Conservation (phyloP, 768 basidiomycete species). For the Leccinum truebloodii region DNA sequence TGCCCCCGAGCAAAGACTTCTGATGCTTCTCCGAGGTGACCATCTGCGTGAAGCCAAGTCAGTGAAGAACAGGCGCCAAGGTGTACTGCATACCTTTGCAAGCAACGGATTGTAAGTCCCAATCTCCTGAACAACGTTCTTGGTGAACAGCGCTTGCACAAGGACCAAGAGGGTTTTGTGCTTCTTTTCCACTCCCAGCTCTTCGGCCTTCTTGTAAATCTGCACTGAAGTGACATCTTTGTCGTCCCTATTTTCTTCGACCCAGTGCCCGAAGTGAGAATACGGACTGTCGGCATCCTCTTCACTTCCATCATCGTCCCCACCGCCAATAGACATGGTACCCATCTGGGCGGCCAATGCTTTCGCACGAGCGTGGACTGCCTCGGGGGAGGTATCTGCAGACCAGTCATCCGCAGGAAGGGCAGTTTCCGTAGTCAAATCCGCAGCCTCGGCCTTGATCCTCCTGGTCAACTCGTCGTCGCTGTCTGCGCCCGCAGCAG, state of each 20-base stretch:
- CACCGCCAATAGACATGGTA: slow-evolving; percentile 47
- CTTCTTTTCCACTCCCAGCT: slow-evolving; percentile 91
- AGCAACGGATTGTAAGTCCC: slow-evolving; percentile 67
- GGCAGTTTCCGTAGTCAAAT: slow-evolving; percentile 61
- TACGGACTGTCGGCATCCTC: slow-evolving; percentile 89
- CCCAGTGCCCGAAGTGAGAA: slow-evolving; percentile 78
- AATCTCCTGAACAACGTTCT: slow-evolving; percentile 66
- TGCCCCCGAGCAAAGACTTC: slow-evolving; percentile 87
- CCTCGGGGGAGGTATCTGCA: slow-evolving; percentile 87
- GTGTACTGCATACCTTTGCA: slow-evolving; percentile 51
- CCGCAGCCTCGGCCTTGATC: slow-evolving; percentile 88
- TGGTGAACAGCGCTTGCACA: slow-evolving; percentile 81
- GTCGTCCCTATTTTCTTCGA: slow-evolving; percentile 64
- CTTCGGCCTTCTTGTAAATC: slow-evolving; percentile 87
- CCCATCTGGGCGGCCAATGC: slow-evolving; percentile 64
- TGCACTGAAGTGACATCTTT: slow-evolving; percentile 46
- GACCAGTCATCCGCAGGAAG: slow-evolving; percentile 83
- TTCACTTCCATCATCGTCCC: slow-evolving; percentile 87
- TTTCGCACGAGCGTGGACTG: slow-evolving; percentile 80
- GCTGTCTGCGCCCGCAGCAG: slow-evolving; percentile 60
- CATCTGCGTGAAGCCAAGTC: slow-evolving; percentile 50
- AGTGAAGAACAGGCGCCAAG: neutral
- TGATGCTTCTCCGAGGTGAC: slow-evolving; percentile 93
- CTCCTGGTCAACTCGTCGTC: slow-evolving; percentile 89
- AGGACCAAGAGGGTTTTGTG: slow-evolving; percentile 87